phyloP scores from a whole-genome alignment of 768 basidiomycete species.

The Boletus sp. region DNA sequence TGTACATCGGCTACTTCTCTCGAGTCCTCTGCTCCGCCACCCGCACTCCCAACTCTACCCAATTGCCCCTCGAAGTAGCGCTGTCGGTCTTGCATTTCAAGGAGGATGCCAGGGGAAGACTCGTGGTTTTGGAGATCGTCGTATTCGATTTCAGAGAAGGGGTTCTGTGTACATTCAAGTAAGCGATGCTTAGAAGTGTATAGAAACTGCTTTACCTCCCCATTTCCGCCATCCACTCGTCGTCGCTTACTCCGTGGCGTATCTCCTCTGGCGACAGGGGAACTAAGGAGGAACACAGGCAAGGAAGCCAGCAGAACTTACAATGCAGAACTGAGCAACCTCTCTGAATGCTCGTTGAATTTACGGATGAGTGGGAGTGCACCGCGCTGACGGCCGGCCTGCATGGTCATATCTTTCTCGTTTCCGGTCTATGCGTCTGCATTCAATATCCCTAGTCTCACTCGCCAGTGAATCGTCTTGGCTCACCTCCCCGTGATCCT shows the following conservation, averaged over 20 bases:
- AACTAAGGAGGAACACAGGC: background rate
- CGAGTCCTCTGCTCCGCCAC: constrained; percentile 1
- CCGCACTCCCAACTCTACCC: constrained; percentile 21
- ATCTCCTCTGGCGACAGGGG: constrained; percentile 44
- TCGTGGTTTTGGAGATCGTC: constrained; percentile 80
- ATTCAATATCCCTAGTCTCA: background rate
- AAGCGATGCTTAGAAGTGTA: background rate
- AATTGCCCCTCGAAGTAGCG: constrained; percentile 76
- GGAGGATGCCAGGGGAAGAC: constrained; percentile 60
- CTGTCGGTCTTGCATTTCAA: constrained; percentile 86
- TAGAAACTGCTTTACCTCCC: constrained; percentile 39
- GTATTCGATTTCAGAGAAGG: constrained; percentile 67
- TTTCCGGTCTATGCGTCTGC: constrained; percentile 67
- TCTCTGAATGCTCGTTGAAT: constrained; percentile 96
- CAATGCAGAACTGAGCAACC: constrained; percentile 79
- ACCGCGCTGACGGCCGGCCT: constrained; percentile 82
- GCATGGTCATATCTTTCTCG: constrained; percentile 91
- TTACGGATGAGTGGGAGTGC: constrained; percentile 91
- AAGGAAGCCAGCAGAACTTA: constrained; percentile 31
- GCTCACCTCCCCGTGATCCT: constrained; percentile 84
- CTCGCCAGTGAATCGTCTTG: background rate
- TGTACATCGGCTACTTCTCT: constrained; percentile 42
- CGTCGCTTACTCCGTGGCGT: constrained; percentile 57
- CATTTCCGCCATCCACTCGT: constrained; percentile 41
- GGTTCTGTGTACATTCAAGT: constrained; percentile 18